Evolutionary conservation across 1,284 basidiomycete species (phyloP).

Genomic region (Marasmius sp.): DNA sequence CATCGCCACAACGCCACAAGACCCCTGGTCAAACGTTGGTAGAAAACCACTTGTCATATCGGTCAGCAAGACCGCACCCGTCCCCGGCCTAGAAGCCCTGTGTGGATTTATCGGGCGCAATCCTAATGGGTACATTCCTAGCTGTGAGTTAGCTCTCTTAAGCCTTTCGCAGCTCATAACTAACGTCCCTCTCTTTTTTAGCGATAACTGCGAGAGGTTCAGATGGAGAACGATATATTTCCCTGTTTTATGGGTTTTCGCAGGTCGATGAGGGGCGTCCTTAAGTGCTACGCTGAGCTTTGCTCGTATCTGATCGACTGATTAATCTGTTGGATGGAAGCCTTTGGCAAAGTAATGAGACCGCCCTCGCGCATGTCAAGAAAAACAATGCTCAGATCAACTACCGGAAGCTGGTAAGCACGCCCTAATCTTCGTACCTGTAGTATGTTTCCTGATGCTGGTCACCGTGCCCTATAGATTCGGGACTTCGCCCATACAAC

Average conservation of each 20-base stretch:
- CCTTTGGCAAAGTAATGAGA: constrained; percentile 57
- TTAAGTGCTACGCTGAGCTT: constrained; percentile 24
- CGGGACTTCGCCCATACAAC: constrained; percentile 45
- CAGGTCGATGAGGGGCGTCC: constrained; percentile 52
- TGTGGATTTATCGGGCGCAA: no score
- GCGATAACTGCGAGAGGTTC: constrained; percentile 51
- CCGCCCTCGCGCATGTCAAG: constrained; percentile 43
- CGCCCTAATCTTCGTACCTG: background rate
- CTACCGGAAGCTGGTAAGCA: constrained; percentile 40
- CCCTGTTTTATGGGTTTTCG: constrained; percentile 56
- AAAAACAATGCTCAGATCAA: constrained; percentile 33
- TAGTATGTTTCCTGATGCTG: no score
- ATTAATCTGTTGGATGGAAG: no score
- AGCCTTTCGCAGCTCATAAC: no score
- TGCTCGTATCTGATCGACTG: background rate
- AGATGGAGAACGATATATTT: constrained; percentile 49
- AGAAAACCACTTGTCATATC: no score
- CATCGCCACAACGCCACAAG: no score
- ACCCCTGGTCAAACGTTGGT: no score
- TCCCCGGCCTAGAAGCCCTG: no score
- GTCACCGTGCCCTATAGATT: constrained; percentile 32
- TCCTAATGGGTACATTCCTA: no score
- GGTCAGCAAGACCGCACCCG: no score
- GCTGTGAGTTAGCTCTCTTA: no score
- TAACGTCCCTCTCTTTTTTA: constrained; percentile 22